These are phyloP conservation scores for Ocimum tenuiflorum DNA, from an alignment of 257 asterid genomes.

Conservation along the genomic window DNA sequence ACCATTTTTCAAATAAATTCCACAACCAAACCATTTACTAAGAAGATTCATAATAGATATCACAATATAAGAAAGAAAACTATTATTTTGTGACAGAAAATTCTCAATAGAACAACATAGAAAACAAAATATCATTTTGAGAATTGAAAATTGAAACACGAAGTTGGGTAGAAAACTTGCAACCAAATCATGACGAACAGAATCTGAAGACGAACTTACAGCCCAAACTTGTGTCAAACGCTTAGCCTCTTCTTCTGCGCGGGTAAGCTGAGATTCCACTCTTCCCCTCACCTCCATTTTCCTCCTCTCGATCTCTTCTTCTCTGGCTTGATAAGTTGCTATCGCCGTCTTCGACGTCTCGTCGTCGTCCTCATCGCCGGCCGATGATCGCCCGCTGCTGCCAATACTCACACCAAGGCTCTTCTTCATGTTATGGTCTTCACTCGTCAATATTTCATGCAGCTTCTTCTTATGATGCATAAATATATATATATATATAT, in stretches of 20 bases:
- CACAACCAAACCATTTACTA: too few species aligned
- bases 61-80: too few species aligned
- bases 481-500: background rate
- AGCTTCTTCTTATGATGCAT: background rate
- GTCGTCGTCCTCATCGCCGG: slow-evolving; percentile 39
- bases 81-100: too few species aligned
- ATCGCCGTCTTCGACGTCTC: slow-evolving; percentile 60
- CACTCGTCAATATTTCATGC: background rate
- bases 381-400: slow-evolving; percentile 52
- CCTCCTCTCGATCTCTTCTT: slow-evolving; percentile 78
- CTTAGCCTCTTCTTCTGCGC: slow-evolving; percentile 65
- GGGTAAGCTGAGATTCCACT: slow-evolving; percentile 64
- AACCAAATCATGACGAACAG: background rate
- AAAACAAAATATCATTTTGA: too few species aligned
- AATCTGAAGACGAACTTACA: slow-evolving; percentile 24
- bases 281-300: slow-evolving; percentile 55
- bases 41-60: too few species aligned
- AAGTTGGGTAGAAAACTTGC: too few species aligned
- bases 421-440: slow-evolving; percentile 15
- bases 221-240: slow-evolving; percentile 78
- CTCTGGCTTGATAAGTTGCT: slow-evolving; percentile 59
- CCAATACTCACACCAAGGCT: slow-evolving; percentile 46
- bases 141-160: too few species aligned
- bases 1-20: too few species aligned
- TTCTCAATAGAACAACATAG: too few species aligned